Evolutionary conservation across 2,329 filamentous ascomycete genomes (phyloP), one percentile per base, ranked within the genome.

Genomic region (Cyanodermella asteris): DNA sequence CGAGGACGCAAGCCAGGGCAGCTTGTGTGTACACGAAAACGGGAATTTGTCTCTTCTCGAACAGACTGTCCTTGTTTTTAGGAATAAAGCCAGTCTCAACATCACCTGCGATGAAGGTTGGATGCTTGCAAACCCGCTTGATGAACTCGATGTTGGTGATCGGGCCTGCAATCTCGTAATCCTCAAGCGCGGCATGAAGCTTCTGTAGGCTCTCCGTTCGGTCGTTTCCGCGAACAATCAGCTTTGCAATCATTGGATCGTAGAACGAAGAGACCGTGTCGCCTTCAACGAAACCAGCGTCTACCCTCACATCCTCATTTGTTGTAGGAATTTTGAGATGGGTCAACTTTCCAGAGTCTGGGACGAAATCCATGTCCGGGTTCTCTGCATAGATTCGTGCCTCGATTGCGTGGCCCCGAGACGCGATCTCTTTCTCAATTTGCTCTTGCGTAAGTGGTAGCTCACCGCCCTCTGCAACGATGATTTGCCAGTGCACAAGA

Each of bases 241-340:
- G 64, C 52, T 97, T 97, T 22, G 87, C 78, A 36, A 97, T 91
- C 87, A 97, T 97, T 15, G 87, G 87, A 38, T 97, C 87, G 47
- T 97, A 97, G 27, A 87, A 77, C 30, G 84, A 78, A 0, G 82
- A 90, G 3, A 97, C 77, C 33, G 80, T 78, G 44, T 91, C 84
- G 14, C 87, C 87, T 36, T 81, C 63, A 15, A 82, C 66, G 45
- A 94, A 94, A 2, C 87, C 87, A 22, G 82, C 81, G 41, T 97
- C 87, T 35, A 97, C 81, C 20, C 87, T 71, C 16, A 94, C 64
- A 34, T 81, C 74, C 1, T 72, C 61, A 18, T 67, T 63, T 5
- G 62, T 53, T 24, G 54, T 46, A 0, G 84, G 82, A 2, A 76
- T 81, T 17, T 66, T 63, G 7, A 94, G 65, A 45, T 93, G 78